phyloP scores from a whole-genome alignment of 2,329 filamentous ascomycete genomes.

The Metarhizium humberi region DNA sequence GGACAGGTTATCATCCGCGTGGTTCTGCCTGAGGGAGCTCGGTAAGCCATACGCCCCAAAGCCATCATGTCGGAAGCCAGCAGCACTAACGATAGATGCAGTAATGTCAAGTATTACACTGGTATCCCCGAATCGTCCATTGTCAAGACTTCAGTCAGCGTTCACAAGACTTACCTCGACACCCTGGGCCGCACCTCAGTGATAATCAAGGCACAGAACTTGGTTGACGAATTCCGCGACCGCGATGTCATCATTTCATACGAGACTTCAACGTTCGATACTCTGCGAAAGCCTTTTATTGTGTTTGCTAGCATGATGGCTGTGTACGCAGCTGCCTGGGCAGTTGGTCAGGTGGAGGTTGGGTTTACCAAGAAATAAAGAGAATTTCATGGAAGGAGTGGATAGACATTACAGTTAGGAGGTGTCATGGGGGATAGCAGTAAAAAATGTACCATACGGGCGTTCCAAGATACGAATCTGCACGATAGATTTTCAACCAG shows the following conservation, averaged over 20 bases:
- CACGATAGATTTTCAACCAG: constrained; percentile 6
- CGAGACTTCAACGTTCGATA: constrained; percentile 66
- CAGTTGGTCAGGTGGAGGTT: constrained; percentile 68
- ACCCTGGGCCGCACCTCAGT: constrained; percentile 81
- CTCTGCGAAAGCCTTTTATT: constrained; percentile 77
- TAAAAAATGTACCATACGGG: constrained; percentile 10
- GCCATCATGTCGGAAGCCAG: neutral
- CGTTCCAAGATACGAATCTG: constrained; percentile 9
- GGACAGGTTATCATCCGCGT: constrained; percentile 71
- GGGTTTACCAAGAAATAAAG: constrained; percentile 53
- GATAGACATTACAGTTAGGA: neutral
- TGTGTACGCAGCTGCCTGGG: constrained; percentile 68
- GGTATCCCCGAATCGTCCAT: constrained; percentile 57
- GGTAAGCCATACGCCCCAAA: constrained; percentile 42
- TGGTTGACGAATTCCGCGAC: constrained; percentile 84
- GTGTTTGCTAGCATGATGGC: constrained; percentile 64
- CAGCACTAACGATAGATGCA: constrained; percentile 33
- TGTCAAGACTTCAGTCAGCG: constrained; percentile 44
- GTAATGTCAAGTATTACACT: constrained; percentile 71
- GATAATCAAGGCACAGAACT: constrained; percentile 69
- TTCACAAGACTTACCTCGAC: constrained; percentile 89
- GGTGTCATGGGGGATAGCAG: neutral
- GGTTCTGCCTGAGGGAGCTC: constrained; percentile 83
- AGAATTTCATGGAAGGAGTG: neutral
- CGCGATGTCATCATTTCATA: constrained; percentile 80